phyloP scores from a whole-genome alignment of 345 rosid species.

The Ceriops tagal region DNA sequence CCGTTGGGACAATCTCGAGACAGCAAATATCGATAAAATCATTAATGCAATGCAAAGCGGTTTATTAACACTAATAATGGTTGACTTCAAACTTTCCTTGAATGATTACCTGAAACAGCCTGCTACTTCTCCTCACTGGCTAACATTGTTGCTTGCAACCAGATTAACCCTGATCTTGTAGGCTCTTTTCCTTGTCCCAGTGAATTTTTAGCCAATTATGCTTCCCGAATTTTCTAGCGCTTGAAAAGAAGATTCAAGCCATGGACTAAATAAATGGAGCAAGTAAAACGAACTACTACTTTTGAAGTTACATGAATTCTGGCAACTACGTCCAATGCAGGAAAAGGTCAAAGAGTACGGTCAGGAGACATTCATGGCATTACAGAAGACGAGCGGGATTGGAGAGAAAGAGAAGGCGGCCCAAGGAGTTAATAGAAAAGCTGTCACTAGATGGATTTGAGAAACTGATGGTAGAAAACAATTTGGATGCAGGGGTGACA shows the following conservation, averaged over 20 bases:
- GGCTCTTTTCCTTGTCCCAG: not conserved
- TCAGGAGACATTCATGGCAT: slow-evolving; percentile 18
- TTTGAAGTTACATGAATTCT: no score
- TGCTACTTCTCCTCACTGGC: slow-evolving; percentile 35
- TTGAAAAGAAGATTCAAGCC: not conserved
- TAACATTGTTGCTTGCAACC: slow-evolving; percentile 33
- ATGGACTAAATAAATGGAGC: no score
- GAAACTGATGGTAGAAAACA: slow-evolving; percentile 20
- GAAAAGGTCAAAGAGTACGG: slow-evolving; percentile 20
- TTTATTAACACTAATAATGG: slow-evolving; percentile 13
- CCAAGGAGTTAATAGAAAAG: not conserved
- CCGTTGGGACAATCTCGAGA: slow-evolving; percentile 26
- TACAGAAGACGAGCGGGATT: slow-evolving; percentile 29
- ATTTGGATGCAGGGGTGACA: slow-evolving; percentile 28
- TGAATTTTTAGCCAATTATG: not conserved
- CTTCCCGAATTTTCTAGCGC: not conserved
- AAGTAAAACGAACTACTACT: no score
- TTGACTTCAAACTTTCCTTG: slow-evolving; percentile 34
- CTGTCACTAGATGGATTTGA: slow-evolving; percentile 25
- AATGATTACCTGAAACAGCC: slow-evolving; percentile 34
- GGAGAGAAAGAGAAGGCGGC: slow-evolving; percentile 17
- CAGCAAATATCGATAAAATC: slow-evolving; percentile 7
- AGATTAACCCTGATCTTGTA: slow-evolving; percentile 35
- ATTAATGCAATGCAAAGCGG: slow-evolving; percentile 12
- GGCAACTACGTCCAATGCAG: not conserved